A percentile compares a stretch with the other conserved stretches of the same genome.
Evolutionary conservation across 164 flowering plant genomes (phyloP).

Genomic region (Piper betle): DNA sequence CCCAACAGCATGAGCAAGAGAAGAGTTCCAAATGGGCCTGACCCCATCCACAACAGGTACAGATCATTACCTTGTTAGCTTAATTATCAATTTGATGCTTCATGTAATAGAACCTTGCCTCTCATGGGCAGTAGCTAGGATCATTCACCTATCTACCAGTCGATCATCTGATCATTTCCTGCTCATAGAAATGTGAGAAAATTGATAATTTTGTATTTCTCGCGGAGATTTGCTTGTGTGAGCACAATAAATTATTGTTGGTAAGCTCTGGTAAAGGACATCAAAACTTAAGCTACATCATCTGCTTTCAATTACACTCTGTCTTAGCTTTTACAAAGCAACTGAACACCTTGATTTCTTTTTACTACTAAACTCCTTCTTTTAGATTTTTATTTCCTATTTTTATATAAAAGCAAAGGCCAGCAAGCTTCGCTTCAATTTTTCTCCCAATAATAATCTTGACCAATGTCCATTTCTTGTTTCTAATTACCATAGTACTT

Average conservation of each 20-base stretch:
- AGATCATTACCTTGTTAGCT: background rate
- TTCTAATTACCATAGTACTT: no score
- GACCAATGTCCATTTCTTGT: background rate
- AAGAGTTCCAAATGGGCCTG: constrained; percentile 76
- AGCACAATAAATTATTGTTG: no score
- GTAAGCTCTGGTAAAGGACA: background rate
- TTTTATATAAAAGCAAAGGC: constrained; percentile 3
- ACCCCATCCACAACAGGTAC: constrained; percentile 82
- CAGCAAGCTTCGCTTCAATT: constrained; percentile 6
- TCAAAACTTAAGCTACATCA: background rate
- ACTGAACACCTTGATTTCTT: background rate
- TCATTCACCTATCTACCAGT: no score
- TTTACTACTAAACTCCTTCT: background rate
- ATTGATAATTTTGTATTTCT: background rate
- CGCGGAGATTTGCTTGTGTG: no score
- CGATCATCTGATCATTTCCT: no score
- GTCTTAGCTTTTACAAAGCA: background rate
- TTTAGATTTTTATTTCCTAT: constrained; percentile 1
- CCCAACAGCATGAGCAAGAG: constrained; percentile 51
- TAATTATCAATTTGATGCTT: no score
- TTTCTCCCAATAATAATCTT: background rate
- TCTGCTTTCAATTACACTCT: background rate
- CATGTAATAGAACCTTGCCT: no score
- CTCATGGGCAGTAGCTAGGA: no score
- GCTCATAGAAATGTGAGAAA: background rate